Conservation (phyloP, 495 filamentous ascomycete genomes). For the Talaromyces proteolyticus region DNA sequence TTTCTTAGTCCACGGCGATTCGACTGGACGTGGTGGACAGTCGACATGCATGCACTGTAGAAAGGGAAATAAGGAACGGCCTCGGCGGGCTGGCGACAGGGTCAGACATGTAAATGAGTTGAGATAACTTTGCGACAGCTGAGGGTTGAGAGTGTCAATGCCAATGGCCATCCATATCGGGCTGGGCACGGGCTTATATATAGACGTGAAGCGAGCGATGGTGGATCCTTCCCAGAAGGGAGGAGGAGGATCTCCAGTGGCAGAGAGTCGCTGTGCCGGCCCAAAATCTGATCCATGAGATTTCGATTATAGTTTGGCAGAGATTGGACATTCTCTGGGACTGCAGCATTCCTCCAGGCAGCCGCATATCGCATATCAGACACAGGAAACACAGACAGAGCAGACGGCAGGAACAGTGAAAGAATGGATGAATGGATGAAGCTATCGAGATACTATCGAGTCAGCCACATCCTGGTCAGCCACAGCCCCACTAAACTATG, state of each 20-base stretch:
- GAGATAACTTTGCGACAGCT: too few relatives aligned
- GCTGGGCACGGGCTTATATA: too few relatives aligned
- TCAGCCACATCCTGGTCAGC: background rate
- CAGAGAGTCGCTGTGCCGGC: too few relatives aligned
- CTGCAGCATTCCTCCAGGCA: too few relatives aligned
- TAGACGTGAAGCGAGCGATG: background rate
- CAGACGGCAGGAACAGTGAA: background rate
- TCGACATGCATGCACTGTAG: constrained; percentile 19
- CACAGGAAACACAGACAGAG: background rate
- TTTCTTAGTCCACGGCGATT: constrained; percentile 17
- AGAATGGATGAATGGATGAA: background rate
- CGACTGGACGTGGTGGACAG: constrained; percentile 18
- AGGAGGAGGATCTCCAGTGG: too few relatives aligned
- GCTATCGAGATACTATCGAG: constrained; percentile 5
- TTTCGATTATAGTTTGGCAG: too few relatives aligned
- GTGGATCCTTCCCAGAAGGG: too few relatives aligned
- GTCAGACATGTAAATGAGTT: background rate
- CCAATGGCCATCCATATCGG: too few relatives aligned
- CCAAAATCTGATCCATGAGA: too few relatives aligned
- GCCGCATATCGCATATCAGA: background rate
- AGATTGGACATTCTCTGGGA: too few relatives aligned
- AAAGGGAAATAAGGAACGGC: constrained; percentile 1
- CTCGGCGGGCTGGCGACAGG: too few relatives aligned
- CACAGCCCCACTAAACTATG: background rate
- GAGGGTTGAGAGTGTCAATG: too few relatives aligned